Evolutionary conservation across 2,329 filamentous ascomycete genomes (phyloP).

Genomic region (Penicillium sp.): DNA sequence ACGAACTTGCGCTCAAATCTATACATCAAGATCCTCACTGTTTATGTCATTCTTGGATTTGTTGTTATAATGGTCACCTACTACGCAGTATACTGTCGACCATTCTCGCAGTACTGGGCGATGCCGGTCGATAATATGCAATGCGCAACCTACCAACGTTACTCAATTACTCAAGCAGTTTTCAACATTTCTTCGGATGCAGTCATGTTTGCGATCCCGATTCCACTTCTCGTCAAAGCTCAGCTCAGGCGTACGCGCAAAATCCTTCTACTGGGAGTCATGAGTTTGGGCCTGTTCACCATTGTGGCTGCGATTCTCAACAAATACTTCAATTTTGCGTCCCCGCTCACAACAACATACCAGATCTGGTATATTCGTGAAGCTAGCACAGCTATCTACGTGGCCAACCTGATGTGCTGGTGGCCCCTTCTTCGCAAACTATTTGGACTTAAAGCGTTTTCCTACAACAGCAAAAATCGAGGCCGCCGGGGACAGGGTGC

Average conservation of each 20-base stretch:
- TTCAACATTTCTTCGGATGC: constrained; percentile 51
- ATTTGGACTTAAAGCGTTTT: constrained; percentile 34
- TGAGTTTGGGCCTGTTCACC: constrained; percentile 45
- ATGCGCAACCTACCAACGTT: constrained; percentile 46
- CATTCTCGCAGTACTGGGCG: constrained; percentile 56
- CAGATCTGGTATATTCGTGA: constrained; percentile 50
- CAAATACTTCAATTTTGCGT: constrained; percentile 50
- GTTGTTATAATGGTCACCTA: constrained; percentile 55
- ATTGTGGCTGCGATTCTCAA: constrained; percentile 54
- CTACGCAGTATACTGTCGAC: constrained; percentile 55
- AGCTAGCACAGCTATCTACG: constrained; percentile 46
- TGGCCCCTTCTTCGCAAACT: constrained; percentile 36
- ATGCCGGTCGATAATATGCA: constrained; percentile 47
- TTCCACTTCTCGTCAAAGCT: constrained; percentile 41
- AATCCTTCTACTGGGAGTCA: constrained; percentile 38
- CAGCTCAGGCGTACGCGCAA: constrained; percentile 42
- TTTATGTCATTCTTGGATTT: constrained; percentile 50
- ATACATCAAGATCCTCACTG: constrained; percentile 45
- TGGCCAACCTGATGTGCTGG: constrained; percentile 50
- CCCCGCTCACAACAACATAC: constrained; percentile 42
- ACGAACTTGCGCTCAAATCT: constrained; percentile 39
- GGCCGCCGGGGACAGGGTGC: constrained; percentile 16
- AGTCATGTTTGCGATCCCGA: constrained; percentile 43
- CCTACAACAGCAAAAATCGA: constrained; percentile 29
- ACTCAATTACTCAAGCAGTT: constrained; percentile 48